Conservation (phyloP, 1,139 yeast species). For the Lodderomyces metapsilosis region DNA sequence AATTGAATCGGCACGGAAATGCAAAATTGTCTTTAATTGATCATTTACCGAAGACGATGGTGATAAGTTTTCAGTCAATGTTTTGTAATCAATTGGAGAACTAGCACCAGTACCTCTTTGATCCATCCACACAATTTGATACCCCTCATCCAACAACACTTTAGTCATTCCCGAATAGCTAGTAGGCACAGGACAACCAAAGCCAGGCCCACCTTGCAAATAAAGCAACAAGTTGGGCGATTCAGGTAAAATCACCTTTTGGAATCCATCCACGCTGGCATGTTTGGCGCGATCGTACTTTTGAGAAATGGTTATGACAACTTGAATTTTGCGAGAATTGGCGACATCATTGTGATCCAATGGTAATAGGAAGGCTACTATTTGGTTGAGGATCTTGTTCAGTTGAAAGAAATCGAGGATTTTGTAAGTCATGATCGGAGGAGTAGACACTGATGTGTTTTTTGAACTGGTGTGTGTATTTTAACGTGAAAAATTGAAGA, state of each 20-base stretch:
- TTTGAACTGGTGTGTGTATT: no score
- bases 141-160: constrained; percentile 41
- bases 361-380: constrained; percentile 28
- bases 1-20: constrained; percentile 53
- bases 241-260: constrained; percentile 21
- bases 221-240: constrained; percentile 37
- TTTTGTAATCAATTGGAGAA: constrained; percentile 38
- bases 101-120: constrained; percentile 62
- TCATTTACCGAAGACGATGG: constrained; percentile 16
- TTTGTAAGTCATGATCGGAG: constrained; percentile 8
- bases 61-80: constrained; percentile 18
- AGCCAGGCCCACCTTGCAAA: constrained; percentile 64
- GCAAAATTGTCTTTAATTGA: constrained; percentile 37
- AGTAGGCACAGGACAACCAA: constrained; percentile 41
- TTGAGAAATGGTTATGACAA: constrained; percentile 37
- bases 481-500: no score
- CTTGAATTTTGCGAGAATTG: constrained; percentile 21
- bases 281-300: constrained; percentile 16
- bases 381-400: constrained; percentile 27
- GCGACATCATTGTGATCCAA: constrained; percentile 18
- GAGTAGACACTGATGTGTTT: no score
- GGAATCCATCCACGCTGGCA: constrained; percentile 3
- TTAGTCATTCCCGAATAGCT: constrained; percentile 34
- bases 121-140: constrained; percentile 49
- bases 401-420: constrained; percentile 29